phyloP scores from a whole-genome alignment of 2,329 filamentous ascomycete genomes.

The Colletotrichum sublineola region DNA sequence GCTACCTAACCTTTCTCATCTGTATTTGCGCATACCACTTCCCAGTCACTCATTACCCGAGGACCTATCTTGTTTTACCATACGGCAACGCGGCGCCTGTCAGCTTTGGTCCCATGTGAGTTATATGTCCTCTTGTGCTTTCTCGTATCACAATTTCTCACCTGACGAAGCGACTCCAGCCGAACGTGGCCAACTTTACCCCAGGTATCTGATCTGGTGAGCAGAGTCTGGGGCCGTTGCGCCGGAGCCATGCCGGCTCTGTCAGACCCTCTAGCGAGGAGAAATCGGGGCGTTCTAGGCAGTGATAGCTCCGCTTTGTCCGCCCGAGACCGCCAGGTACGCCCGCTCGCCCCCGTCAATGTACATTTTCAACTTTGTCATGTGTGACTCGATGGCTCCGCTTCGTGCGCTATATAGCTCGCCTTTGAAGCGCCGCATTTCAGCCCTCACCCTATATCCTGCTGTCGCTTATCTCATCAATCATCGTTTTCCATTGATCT shows the following conservation, averaged over 20 bases:
- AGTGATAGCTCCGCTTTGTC: slow-evolving; percentile 64
- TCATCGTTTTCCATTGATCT: slow-evolving; percentile 7
- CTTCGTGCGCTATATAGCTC: not conserved
- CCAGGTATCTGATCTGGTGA: slow-evolving; percentile 1
- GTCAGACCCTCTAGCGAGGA: slow-evolving; percentile 47
- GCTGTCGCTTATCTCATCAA: slow-evolving; percentile 15
- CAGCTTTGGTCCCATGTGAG: not conserved
- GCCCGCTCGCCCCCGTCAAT: slow-evolving; percentile 41
- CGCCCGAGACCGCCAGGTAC: slow-evolving; percentile 62
- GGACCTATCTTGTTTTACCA: not conserved
- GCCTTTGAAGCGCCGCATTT: not conserved
- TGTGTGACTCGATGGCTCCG: not conserved
- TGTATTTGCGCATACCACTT: slow-evolving; percentile 8
- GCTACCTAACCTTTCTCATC: slow-evolving; percentile 3
- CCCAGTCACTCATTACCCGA: not conserved
- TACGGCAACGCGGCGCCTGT: slow-evolving; percentile 1
- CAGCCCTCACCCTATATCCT: not conserved
- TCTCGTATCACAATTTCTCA: not conserved
- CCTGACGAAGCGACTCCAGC: slow-evolving; percentile 4
- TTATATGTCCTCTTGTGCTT: not conserved
- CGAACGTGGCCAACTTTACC: not conserved
- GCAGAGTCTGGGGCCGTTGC: not conserved
- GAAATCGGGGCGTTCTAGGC: slow-evolving; percentile 65
- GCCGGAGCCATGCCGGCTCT: slow-evolving; percentile 50
- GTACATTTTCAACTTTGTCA: not conserved